Evolutionary conservation across 495 filamentous ascomycete genomes (phyloP).

Genomic region (Annulohypoxylon moriforme): DNA sequence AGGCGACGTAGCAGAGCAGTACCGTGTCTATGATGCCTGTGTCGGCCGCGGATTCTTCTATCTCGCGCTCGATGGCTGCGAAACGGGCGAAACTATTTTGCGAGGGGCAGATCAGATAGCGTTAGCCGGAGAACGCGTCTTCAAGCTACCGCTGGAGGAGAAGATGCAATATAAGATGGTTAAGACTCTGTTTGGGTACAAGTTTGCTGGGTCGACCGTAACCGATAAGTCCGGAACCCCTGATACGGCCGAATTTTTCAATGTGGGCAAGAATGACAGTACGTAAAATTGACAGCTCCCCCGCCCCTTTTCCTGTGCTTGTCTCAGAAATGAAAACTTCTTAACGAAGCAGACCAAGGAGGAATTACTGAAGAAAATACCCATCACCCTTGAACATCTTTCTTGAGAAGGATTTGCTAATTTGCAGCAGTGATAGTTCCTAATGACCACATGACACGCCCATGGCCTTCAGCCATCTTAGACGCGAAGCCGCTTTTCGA

Average conservation of each 20-base stretch:
- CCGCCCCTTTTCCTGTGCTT: background rate
- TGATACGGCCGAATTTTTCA: slow-evolving; percentile 73
- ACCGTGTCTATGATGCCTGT: slow-evolving; percentile 60
- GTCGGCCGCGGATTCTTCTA: slow-evolving; percentile 73
- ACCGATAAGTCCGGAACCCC: slow-evolving; percentile 65
- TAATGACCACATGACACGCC: slow-evolving; percentile 50
- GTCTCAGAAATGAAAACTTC: background rate
- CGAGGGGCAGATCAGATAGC: slow-evolving; percentile 61
- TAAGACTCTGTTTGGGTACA: slow-evolving; percentile 65
- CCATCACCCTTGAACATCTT: no score
- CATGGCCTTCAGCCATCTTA: slow-evolving; percentile 61
- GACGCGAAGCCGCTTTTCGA: slow-evolving; percentile 54
- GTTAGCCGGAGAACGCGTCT: slow-evolving; percentile 57
- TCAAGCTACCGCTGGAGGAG: slow-evolving; percentile 63
- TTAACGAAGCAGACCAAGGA: no score
- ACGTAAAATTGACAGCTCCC: background rate
- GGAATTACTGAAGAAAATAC: no score
- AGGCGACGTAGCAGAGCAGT: slow-evolving; percentile 52
- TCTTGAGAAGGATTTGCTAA: background rate
- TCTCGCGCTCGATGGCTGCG: slow-evolving; percentile 61
- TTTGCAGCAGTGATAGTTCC: slow-evolving; percentile 50
- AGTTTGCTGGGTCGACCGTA: slow-evolving; percentile 61
- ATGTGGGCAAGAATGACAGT: slow-evolving; percentile 64
- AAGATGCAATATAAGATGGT: slow-evolving; percentile 63
- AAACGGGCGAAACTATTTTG: slow-evolving; percentile 55